Evolutionary conservation across 768 basidiomycete genomes (phyloP).

Genomic region (Hortiboletus flavorubellus): DNA sequence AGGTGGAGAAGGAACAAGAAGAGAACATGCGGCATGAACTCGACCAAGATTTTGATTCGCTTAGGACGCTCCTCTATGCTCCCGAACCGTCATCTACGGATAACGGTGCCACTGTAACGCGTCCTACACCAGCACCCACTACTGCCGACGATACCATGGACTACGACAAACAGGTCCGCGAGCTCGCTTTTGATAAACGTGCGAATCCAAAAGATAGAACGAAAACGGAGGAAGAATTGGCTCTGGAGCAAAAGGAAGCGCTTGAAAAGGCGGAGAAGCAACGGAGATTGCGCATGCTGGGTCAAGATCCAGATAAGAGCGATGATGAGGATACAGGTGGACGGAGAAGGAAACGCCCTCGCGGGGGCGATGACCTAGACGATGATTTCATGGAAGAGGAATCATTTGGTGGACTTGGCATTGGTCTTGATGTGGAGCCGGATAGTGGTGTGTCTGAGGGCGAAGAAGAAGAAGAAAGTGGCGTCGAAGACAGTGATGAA

Average conservation of each 20-base stretch:
- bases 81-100: conserved; percentile 46
- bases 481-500: conserved; percentile 33
- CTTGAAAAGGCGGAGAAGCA: conserved; percentile 83
- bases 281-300: conserved; percentile 81
- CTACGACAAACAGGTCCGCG: conserved; percentile 90
- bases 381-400: conserved; percentile 69
- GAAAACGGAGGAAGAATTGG: conserved; percentile 94
- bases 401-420: conserved; percentile 31
- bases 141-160: conserved; percentile 44
- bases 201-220: conserved; percentile 93
- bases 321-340: conserved; percentile 51
- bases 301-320: conserved; percentile 65
- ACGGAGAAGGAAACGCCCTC: conserved; percentile 46
- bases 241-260: conserved; percentile 80
- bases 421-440: conserved; percentile 37
- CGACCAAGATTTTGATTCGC: conserved; percentile 80
- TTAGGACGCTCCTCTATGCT: conserved; percentile 71
- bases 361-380: conserved; percentile 86
- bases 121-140: background rate
- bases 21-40: conserved; percentile 84
- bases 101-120: conserved; percentile 27
- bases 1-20: conserved; percentile 82
- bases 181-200: conserved; percentile 89
- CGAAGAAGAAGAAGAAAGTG: conserved; percentile 31
- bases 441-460: conserved; percentile 39